Conservation (phyloP, 148 eudicot genomes). For the Camellia japonica region DNA sequence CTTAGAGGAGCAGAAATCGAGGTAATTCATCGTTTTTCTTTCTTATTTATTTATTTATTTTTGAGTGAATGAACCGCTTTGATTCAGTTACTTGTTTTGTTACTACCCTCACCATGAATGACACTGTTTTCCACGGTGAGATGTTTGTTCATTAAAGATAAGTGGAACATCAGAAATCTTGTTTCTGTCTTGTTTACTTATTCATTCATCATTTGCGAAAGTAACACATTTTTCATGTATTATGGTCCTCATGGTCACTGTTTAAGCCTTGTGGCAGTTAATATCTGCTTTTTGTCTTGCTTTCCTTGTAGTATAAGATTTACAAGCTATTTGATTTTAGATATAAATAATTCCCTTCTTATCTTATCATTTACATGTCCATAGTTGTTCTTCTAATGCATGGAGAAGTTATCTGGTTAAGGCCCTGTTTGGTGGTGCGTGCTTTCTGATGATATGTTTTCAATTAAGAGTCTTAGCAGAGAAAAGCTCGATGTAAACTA, state of each 20-base stretch:
- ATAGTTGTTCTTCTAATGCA: background rate
- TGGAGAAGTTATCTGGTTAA: background rate
- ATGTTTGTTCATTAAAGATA: background rate
- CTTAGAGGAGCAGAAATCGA: conserved; percentile 65
- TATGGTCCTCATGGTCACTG: background rate
- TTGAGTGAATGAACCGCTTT: background rate
- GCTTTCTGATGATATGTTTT: too few species aligned
- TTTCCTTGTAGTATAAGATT: background rate
- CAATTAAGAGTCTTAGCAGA: background rate
- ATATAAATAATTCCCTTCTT: background rate
- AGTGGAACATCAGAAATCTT: background rate
- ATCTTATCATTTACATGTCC: background rate
- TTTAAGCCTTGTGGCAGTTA: background rate
- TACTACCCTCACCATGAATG: background rate
- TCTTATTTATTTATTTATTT: background rate
- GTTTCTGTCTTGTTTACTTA: background rate
- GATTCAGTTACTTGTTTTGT: background rate
- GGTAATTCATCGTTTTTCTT: conserved; percentile 36
- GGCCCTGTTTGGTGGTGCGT: background rate
- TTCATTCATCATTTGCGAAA: background rate
- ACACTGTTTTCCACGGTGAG: background rate
- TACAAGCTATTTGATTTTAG: background rate
- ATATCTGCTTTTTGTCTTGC: background rate
- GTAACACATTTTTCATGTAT: background rate
- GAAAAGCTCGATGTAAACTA: background rate